These are phyloP conservation scores for Fusarium pilosicola DNA, from an alignment of 2,329 filamentous ascomycete genomes.

Conservation along the genomic window DNA sequence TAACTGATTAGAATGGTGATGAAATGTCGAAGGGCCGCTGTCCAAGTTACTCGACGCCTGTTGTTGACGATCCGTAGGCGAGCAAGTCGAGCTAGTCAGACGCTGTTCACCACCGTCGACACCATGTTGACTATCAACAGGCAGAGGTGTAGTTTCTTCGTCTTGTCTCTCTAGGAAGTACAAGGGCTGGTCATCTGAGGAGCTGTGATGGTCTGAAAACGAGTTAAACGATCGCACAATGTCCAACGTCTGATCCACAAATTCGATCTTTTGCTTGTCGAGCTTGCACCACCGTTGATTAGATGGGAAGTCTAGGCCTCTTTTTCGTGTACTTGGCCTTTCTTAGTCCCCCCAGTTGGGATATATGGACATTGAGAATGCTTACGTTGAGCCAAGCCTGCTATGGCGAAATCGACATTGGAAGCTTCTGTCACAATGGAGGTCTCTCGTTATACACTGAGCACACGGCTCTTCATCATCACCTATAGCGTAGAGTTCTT, in stretches of 20 bases:
- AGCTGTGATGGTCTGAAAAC: background rate
- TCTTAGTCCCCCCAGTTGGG: background rate
- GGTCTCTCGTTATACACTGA: background rate
- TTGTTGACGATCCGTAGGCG: background rate
- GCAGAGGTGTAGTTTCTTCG: background rate
- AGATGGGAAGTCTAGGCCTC: background rate
- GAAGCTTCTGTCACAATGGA: background rate
- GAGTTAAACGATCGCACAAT: background rate
- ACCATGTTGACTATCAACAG: accelerated
- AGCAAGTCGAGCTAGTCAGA: background rate
- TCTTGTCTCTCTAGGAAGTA: background rate
- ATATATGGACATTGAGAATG: background rate
- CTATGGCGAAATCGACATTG: background rate
- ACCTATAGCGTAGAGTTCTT: background rate
- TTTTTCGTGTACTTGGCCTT: accelerated
- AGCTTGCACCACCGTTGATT: background rate
- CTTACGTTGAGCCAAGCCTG: background rate
- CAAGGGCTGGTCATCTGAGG: background rate
- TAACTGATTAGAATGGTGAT: background rate
- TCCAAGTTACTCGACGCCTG: too few species aligned
- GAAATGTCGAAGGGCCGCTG: background rate
- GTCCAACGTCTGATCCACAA: background rate
- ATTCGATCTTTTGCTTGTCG: background rate
- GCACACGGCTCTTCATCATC: background rate
- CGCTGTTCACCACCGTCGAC: too few species aligned